Percentiles rank a stretch among this genome's conserved stretches.
These are phyloP conservation scores for Talaromyces rugulosus DNA, from an alignment of 2,329 filamentous ascomycete species.

Conservation along the genomic window DNA sequence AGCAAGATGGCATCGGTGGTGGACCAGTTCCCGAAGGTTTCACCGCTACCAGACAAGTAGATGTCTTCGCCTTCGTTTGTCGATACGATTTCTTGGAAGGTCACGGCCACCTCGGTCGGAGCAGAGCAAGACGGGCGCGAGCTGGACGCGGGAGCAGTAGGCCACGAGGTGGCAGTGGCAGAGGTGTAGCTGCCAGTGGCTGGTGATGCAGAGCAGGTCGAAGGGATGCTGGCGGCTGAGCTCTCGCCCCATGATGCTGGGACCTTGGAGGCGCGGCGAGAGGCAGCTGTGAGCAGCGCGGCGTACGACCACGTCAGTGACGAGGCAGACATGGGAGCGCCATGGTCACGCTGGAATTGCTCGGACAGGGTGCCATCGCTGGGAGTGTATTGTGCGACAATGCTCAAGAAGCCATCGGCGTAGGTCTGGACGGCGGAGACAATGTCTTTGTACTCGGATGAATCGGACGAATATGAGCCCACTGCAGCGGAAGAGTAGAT, in stretches of 20 bases:
- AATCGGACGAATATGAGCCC: conserved; percentile 41
- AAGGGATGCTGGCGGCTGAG: conserved; percentile 16
- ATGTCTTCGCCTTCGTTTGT: conserved; percentile 62
- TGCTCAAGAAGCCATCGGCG: conserved; percentile 51
- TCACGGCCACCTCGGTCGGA: conserved; percentile 51
- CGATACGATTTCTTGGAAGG: conserved; percentile 56
- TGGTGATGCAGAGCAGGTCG: conserved; percentile 20
- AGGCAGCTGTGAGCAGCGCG: conserved; percentile 30
- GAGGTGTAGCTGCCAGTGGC: conserved; percentile 22
- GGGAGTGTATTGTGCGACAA: conserved; percentile 29
- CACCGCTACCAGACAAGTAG: conserved; percentile 59
- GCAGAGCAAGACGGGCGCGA: conserved; percentile 18
- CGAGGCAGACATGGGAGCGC: conserved; percentile 31
- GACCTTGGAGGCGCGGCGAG: conserved; percentile 17
- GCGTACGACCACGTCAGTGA: conserved; percentile 42
- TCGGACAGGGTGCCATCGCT: conserved; percentile 28
- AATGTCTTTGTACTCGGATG: conserved; percentile 45
- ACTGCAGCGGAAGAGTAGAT: conserved; percentile 53
- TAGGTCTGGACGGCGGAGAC: conserved; percentile 59
- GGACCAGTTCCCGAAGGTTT: conserved; percentile 61
- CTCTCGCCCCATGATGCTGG: conserved; percentile 21
- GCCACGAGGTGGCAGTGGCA: conserved; percentile 23
- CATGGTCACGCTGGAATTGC: conserved; percentile 32
- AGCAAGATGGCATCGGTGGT: conserved; percentile 52
- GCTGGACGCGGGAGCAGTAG: conserved; percentile 7